Percentiles rank a stretch among this genome's conserved stretches.
Conservation (phyloP, 768 basidiomycete species). For the Tylopilus balloui region DNA sequence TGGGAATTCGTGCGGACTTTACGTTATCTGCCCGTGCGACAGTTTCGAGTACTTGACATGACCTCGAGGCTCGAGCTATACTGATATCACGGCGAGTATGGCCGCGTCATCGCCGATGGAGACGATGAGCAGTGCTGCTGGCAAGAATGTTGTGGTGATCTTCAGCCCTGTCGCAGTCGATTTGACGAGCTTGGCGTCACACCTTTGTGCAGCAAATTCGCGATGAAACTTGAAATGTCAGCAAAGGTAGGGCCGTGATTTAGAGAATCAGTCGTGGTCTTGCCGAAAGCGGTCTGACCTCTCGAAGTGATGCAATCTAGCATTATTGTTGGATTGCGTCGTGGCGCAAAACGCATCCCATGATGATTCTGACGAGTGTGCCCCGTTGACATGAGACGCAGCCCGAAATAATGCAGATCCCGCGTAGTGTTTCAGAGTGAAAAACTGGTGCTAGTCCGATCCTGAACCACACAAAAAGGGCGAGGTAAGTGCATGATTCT, state of each 20-base stretch:
- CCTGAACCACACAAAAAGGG: not conserved
- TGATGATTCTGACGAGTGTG: not conserved
- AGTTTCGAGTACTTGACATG: slow-evolving; percentile 40
- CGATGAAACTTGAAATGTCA: not conserved
- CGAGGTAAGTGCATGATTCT: not conserved
- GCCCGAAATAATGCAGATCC: not conserved
- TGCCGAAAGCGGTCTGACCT: not conserved
- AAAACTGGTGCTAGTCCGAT: not conserved
- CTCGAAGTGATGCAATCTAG: not conserved
- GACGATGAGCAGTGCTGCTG: slow-evolving; percentile 15
- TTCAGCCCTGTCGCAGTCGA: slow-evolving; percentile 7
- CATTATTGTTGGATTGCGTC: not conserved
- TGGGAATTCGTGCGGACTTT: slow-evolving; percentile 29
- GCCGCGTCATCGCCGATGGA: slow-evolving; percentile 12
- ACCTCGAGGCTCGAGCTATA: slow-evolving; percentile 27
- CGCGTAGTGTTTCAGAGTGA: not conserved
- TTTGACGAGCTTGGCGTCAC: slow-evolving; percentile 8
- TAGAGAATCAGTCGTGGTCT: not conserved
- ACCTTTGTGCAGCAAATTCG: slow-evolving; percentile 17
- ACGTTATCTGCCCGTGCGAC: slow-evolving; percentile 54
- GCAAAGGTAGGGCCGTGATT: too few species aligned
- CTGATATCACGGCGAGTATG: slow-evolving; percentile 29
- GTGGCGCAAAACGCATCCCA: not conserved
- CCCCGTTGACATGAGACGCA: too few species aligned
- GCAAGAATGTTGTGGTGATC: slow-evolving; percentile 11